Percentiles rank a stretch among this genome's conserved stretches.
Evolutionary conservation across 2,329 filamentous ascomycete genomes (phyloP).

Genomic region (Ceratocystiopsis sp.): DNA sequence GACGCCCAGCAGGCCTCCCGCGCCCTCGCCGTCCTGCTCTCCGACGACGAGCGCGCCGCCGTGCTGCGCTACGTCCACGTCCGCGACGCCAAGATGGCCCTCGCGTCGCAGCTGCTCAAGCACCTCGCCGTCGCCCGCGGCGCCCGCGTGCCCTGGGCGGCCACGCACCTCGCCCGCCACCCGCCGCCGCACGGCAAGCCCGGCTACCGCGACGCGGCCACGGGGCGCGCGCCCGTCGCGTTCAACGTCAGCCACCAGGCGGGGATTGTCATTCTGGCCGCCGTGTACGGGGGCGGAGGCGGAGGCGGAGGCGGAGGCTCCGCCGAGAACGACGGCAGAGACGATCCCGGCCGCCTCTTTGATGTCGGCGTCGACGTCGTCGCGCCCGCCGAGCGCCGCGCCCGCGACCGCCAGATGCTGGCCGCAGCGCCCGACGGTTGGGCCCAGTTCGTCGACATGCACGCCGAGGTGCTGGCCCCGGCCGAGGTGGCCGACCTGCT

Average conservation of each 20-base stretch:
- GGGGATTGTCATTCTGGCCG: conserved; percentile 53
- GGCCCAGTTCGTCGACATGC: conserved; percentile 50
- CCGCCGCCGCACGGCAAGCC: conserved; percentile 29
- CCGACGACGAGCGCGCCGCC: conserved; percentile 34
- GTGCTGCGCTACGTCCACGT: conserved; percentile 48
- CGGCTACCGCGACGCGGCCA: conserved; percentile 31
- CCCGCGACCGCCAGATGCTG: conserved; percentile 42
- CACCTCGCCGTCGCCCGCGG: conserved; percentile 44
- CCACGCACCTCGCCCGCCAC: conserved; percentile 39
- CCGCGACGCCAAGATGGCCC: conserved; percentile 56
- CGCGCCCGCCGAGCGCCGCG: conserved; percentile 51
- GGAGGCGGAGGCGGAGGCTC: too few species aligned
- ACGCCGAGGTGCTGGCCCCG: conserved; percentile 50
- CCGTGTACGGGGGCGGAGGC: conserved; percentile 25
- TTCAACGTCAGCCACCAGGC: conserved; percentile 73
- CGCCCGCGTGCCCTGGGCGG: conserved; percentile 38
- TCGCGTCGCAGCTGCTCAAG: conserved; percentile 59
- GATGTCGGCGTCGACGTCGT: conserved; percentile 62
- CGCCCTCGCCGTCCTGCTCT: conserved; percentile 31
- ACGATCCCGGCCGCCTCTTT: conserved; percentile 8
- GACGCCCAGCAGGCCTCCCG: conserved; percentile 14
- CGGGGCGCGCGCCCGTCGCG: conserved; percentile 26
- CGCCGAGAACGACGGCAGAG: conserved; percentile 16
- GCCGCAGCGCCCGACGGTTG: conserved; percentile 33
- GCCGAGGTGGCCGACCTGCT: conserved; percentile 48